Percentiles rank a stretch among this genome's conserved stretches.
Conservation (phyloP, 2,329 filamentous ascomycete genomes). For the Reticulascus tulasneorum region DNA sequence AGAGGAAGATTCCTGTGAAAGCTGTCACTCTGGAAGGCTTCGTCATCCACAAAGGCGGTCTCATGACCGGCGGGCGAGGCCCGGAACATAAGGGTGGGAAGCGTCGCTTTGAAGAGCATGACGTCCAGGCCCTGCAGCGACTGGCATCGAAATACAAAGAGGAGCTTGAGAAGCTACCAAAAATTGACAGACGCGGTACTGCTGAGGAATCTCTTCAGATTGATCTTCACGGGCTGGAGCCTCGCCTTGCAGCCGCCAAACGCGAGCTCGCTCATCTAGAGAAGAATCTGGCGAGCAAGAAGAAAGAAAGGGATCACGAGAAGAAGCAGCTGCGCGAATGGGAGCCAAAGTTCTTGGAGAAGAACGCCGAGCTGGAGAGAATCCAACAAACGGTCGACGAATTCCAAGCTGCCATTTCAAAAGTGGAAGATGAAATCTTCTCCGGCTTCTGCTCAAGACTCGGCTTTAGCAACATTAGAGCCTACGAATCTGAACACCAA, state of each 20-base stretch:
- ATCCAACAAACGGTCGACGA: slow-evolving; percentile 46
- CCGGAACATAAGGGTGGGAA: slow-evolving; percentile 70
- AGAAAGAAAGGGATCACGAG: slow-evolving; percentile 72
- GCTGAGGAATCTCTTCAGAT: slow-evolving; percentile 79
- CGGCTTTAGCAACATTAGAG: slow-evolving; percentile 83
- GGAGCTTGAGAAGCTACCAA: slow-evolving; percentile 76
- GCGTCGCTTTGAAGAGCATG: slow-evolving; percentile 82
- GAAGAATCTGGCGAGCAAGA: slow-evolving; percentile 80
- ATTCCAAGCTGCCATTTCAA: slow-evolving; percentile 61
- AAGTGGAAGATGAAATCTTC: slow-evolving; percentile 87
- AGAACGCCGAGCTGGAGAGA: slow-evolving; percentile 63
- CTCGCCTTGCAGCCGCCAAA: slow-evolving; percentile 66
- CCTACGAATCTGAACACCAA: slow-evolving; percentile 91
- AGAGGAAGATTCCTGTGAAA: slow-evolving; percentile 81
- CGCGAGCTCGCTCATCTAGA: slow-evolving; percentile 76
- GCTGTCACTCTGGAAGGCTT: slow-evolving; percentile 93
- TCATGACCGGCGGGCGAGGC: slow-evolving; percentile 93
- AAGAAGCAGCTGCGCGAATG: slow-evolving; percentile 71
- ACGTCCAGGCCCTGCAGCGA: slow-evolving; percentile 79
- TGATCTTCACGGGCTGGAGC: slow-evolving; percentile 75
- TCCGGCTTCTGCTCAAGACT: slow-evolving; percentile 78
- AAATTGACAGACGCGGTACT: slow-evolving; percentile 67
- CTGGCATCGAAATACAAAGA: slow-evolving; percentile 71
- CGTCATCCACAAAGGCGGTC: slow-evolving; percentile 91
- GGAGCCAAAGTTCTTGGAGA: slow-evolving; percentile 72